A percentile compares a stretch with the other conserved stretches of the same genome.
Evolutionary conservation across 257 asterid genomes (phyloP).

Genomic region (Mitragyna speciosa): DNA sequence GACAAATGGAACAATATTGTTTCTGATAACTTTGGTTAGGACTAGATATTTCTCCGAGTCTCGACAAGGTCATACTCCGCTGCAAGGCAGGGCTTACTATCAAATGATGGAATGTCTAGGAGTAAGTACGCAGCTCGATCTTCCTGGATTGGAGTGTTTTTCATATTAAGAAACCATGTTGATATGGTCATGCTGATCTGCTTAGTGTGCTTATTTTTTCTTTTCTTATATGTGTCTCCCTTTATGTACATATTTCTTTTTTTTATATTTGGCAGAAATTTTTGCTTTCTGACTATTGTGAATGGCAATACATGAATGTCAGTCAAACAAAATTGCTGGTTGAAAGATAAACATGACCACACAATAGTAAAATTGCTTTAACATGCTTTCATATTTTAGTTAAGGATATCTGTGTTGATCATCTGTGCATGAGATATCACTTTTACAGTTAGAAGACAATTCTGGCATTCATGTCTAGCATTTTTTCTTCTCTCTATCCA

Average conservation of each 20-base stretch:
- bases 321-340: neutral
- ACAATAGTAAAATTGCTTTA: neutral
- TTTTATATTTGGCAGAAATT: neutral
- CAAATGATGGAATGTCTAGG: constrained; percentile 99
- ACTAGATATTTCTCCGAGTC: constrained; percentile 94
- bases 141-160: neutral
- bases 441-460: neutral
- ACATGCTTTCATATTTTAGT: neutral
- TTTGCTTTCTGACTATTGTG: neutral
- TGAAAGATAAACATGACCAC: neutral
- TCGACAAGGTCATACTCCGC: constrained; percentile 90
- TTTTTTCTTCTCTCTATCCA: neutral
- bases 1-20: constrained; percentile 1
- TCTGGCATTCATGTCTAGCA: neutral
- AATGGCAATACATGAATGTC: neutral
- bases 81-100: constrained; percentile 91
- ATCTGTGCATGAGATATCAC: neutral
- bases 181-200: neutral
- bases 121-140: constrained; percentile 45
- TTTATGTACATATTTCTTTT: neutral
- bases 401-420: neutral
- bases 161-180: neutral
- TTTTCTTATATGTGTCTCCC: neutral
- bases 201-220: neutral
- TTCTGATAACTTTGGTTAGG: constrained; percentile 48